Conservation (phyloP, 257 asterid species). For the Solanum arcanum region DNA sequence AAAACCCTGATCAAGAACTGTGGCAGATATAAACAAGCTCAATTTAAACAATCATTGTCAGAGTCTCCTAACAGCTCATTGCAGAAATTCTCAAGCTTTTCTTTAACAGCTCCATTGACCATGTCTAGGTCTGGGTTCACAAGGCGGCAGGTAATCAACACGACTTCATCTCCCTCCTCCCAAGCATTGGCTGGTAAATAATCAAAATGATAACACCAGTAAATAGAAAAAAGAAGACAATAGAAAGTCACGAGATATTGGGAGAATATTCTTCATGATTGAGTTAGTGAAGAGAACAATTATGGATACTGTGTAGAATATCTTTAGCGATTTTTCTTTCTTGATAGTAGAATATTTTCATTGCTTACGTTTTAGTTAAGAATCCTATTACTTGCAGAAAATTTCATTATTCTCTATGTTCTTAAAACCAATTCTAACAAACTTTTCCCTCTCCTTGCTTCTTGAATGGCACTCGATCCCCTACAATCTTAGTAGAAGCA, state of each 20-base stretch:
- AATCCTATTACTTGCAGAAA: neutral
- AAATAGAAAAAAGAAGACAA: neutral
- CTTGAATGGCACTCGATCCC: neutral
- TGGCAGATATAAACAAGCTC: neutral
- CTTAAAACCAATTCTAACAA: neutral
- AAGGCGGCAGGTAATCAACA: conserved; percentile 82
- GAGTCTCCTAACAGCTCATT: conserved; percentile 65
- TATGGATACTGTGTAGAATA: neutral
- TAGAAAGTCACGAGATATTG: neutral
- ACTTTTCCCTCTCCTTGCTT: neutral
- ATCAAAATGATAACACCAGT: neutral
- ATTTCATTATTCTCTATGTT: neutral
- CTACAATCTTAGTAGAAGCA: neutral
- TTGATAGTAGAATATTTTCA: neutral
- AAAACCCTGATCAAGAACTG: neutral
- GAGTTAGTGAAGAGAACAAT: neutral
- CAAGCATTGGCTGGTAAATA: conserved; percentile 81
- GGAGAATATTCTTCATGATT: neutral
- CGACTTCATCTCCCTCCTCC: conserved; percentile 99
- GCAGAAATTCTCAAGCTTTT: conserved; percentile 60
- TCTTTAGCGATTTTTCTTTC: neutral
- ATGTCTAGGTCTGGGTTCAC: conserved; percentile 66
- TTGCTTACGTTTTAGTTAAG: neutral
- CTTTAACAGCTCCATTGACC: conserved; percentile 51
- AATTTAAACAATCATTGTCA: neutral